These are phyloP conservation scores for Castanea crenata DNA, from an alignment of 306 rosid genomes.

Conservation along the genomic window DNA sequence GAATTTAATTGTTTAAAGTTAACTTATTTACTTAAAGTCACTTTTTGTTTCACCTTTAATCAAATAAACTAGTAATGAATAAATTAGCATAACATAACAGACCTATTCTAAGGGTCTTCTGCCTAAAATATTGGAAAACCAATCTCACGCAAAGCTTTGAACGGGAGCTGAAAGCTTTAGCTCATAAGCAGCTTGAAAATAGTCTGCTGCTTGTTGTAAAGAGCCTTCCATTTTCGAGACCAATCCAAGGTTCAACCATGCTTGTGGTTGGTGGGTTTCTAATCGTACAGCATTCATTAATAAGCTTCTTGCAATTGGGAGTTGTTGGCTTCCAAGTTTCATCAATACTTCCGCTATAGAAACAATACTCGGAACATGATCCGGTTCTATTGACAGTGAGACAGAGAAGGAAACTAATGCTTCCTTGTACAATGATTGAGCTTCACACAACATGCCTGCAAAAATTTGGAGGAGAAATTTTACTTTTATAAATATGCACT, in stretches of 20 bases:
- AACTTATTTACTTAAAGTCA: too few species aligned
- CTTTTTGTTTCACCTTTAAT: too few species aligned
- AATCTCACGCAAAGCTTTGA: conserved; percentile 37
- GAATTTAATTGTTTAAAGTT: too few species aligned
- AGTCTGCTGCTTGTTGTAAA: conserved; percentile 67
- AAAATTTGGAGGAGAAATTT: neutral
- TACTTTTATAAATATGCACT: neutral
- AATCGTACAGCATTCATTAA: conserved; percentile 67
- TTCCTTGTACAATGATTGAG: conserved; percentile 54
- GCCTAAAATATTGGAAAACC: neutral
- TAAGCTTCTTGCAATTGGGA: conserved; percentile 76
- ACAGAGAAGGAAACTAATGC: conserved; percentile 68
- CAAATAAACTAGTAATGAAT: too few species aligned
- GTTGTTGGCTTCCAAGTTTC: conserved; percentile 52
- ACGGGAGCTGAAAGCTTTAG: conserved; percentile 71
- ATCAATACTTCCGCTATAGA: conserved; percentile 64
- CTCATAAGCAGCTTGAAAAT: conserved; percentile 82
- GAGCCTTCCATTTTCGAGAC: conserved; percentile 66
- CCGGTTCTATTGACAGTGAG: conserved; percentile 66
- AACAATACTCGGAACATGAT: conserved; percentile 68
- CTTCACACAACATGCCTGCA: conserved; percentile 62
- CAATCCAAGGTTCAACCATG: conserved; percentile 74
- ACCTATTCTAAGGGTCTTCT: neutral
- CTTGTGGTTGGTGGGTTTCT: conserved; percentile 76
- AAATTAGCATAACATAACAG: neutral